phyloP scores from a whole-genome alignment of 2,329 filamentous ascomycete species.

The Colletotrichum musae region DNA sequence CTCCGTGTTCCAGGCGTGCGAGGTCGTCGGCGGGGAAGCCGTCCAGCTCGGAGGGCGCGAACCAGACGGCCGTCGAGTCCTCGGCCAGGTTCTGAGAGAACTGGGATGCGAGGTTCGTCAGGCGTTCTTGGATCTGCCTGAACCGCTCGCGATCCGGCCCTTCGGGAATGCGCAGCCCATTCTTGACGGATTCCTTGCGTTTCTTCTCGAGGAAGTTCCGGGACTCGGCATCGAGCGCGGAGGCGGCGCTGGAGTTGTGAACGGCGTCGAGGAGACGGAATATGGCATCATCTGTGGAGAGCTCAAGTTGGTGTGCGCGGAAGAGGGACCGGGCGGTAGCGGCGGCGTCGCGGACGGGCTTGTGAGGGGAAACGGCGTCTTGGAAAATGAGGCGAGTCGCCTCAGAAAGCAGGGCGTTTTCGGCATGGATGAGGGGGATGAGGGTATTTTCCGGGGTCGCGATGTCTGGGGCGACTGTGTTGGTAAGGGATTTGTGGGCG shows the following conservation, averaged over 20 bases:
- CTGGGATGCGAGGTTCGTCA: background rate
- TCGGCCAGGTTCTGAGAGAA: constrained; percentile 10
- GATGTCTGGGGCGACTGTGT: background rate
- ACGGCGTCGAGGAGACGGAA: constrained; percentile 26
- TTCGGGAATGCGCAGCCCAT: background rate
- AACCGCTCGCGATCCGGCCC: background rate
- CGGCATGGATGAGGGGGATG: constrained; percentile 16
- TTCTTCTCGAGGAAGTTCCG: background rate
- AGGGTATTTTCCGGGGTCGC: constrained; percentile 25
- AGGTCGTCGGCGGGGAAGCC: constrained; percentile 48
- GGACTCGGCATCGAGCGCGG: background rate
- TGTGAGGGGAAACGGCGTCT: constrained; percentile 16
- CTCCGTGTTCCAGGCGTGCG: constrained; percentile 76
- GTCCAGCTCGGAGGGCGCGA: constrained; percentile 4
- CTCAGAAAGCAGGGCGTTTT: background rate
- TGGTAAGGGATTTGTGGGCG: background rate
- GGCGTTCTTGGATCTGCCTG: background rate
- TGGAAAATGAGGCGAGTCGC: constrained; percentile 17
- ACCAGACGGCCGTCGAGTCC: background rate
- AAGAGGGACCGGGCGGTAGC: constrained; percentile 1
- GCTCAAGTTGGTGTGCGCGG: background rate
- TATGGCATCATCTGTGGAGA: background rate
- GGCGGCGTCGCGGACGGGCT: constrained; percentile 14
- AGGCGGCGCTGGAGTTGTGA: accelerated
- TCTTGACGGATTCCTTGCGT: constrained; percentile 8